These are phyloP conservation scores for Eragrostis curvula DNA, from an alignment of 176 grass and related monocot genomes.

Conservation along the genomic window DNA sequence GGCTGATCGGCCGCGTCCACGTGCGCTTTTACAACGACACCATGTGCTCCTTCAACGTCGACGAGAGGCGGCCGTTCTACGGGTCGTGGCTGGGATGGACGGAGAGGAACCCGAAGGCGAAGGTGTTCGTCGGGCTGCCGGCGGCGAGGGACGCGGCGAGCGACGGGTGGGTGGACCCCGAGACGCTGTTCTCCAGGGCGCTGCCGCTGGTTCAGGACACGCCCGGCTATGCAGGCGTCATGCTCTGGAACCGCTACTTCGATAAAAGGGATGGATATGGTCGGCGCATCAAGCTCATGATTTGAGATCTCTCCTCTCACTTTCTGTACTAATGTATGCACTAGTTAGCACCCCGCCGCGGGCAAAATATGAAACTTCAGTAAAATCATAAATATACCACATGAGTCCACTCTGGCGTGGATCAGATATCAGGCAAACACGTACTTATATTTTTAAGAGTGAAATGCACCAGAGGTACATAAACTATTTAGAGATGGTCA, in stretches of 20 bases:
- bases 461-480: no score
- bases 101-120: not conserved
- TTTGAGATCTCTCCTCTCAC: not conserved
- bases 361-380: no score
- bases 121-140: not conserved
- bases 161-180: not conserved
- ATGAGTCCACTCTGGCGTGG: no score
- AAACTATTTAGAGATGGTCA: no score
- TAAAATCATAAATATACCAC: no score
- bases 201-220: not conserved
- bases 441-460: no score
- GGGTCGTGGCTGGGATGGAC: not conserved
- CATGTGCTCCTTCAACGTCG: not conserved
- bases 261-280: not conserved
- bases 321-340: no score
- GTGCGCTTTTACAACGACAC: not conserved
- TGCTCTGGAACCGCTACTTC: not conserved
- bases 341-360: no score
- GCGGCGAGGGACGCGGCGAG: not conserved
- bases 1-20: not conserved
- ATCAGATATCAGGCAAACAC: no score
- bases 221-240: not conserved
- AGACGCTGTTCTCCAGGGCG: not conserved
- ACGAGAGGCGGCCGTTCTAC: not conserved
- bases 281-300: not conserved